Base-by-base conservation (phyloP, 2,329 filamentous ascomycete species). In the Septoria petroselini region DNA sequence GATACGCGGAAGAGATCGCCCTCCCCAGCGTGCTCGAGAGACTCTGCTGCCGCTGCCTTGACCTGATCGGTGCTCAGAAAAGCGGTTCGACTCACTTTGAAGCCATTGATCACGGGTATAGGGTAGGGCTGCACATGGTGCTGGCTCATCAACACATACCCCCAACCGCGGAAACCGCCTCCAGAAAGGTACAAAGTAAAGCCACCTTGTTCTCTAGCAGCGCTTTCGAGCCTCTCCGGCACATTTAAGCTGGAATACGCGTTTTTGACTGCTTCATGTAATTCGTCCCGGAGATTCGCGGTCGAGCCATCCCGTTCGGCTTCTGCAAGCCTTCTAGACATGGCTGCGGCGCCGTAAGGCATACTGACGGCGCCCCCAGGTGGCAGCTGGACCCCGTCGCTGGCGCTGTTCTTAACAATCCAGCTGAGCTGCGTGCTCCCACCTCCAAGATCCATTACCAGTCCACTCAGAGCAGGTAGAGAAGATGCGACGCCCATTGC, bases 141-240 rank as follows among this genome's bases (percentile, higher is more conserved):
- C 58, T 81, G 79, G 65, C 86, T 83, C 85, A 95, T 91, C 44
- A 95, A 76, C 63, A 95, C 83, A 68, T 88, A 94, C 5, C 90
- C 91, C 76, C 94, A 95, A 12, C 91, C 91, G 29, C 91, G 77
- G 65, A 95, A 95, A 0, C 91, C 91, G 18, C 91, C 91, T 35
- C 91, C 91, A 55, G 87, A 95, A 50, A 96, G 82, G 66, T 91
- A 95, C 7, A 95, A 74, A 27, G 85, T 81, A 50, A 90, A 75
- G 3, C 78, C 78, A 1, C 73, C 73, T 1, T 73, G 60, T 6
- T 67, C 61, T 21, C 71, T 66, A 11, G 74, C 72, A 15, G 68
- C 60, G 9, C 75, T 64, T 1, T 74, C 55, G 4, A 83, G 68
- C 12, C 75, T 70, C 9, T 70, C 64, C 0, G 91, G 81, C 0